Evolutionary conservation across 1,284 basidiomycete species (phyloP).

Genomic region (Puccinia novopanici): DNA sequence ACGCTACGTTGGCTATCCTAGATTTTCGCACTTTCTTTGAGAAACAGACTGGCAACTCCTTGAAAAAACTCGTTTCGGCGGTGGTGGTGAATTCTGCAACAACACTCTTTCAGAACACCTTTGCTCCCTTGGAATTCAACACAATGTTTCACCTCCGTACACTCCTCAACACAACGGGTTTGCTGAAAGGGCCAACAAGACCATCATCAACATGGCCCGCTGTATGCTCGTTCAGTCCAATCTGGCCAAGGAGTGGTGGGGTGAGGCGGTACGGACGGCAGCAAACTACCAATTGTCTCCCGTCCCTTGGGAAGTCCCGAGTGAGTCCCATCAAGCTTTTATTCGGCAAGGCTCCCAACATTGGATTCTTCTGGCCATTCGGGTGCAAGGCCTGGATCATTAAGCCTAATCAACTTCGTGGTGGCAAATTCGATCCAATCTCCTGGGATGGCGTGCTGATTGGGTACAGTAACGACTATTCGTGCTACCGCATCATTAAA

Average conservation of each 20-base stretch:
- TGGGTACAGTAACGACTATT: conserved; percentile 10
- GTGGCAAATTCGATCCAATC: conserved; percentile 5
- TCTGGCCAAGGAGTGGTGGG: conserved; percentile 9
- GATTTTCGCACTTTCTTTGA: not conserved
- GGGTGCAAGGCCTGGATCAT: conserved; percentile 4
- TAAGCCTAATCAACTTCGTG: not conserved
- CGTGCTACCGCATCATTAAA: not conserved
- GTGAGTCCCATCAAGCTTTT: not conserved
- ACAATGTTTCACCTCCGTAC: not conserved
- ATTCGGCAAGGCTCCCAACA: not conserved
- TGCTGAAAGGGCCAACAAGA: not conserved
- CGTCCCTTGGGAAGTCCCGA: not conserved
- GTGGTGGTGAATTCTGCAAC: conserved; percentile 2
- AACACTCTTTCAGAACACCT: not conserved
- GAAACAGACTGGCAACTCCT: not conserved
- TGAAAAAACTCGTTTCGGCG: not conserved
- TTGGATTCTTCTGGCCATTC: not conserved
- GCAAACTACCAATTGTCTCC: not conserved
- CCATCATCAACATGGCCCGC: not conserved
- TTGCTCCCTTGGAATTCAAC: not conserved
- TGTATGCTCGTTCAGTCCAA: not conserved
- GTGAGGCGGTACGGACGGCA: not conserved
- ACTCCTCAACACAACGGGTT: not conserved
- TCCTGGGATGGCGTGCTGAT: conserved; percentile 2
- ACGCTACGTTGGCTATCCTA: not conserved